Percentiles rank a stretch among this genome's conserved stretches.
Conservation (phyloP, 2,329 filamentous ascomycete genomes). For the Fusarium secorum region DNA sequence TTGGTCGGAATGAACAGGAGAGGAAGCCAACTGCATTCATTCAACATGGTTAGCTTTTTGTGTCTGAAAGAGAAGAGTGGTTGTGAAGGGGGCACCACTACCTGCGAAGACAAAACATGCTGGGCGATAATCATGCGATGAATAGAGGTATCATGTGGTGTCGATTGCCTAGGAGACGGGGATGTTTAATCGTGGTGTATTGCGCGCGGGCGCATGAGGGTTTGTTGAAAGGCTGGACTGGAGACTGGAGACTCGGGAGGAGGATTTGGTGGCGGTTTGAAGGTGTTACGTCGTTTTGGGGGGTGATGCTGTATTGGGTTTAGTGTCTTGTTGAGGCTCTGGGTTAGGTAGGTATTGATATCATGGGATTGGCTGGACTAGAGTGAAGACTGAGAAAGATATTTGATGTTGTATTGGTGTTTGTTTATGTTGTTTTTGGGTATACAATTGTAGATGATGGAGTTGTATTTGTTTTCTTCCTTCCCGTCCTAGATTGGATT, state of each 20-base stretch:
- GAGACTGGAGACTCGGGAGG: not conserved
- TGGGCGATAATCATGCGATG: conserved; percentile 30
- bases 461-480: not conserved
- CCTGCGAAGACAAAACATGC: conserved; percentile 71
- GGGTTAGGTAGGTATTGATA: conserved; percentile 4
- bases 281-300: conserved; percentile 28
- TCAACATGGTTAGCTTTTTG: conserved; percentile 10
- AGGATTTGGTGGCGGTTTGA: conserved; percentile 13
- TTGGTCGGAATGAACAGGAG: conserved; percentile 90
- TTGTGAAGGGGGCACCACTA: conserved; percentile 41
- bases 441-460: not conserved
- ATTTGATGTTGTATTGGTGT: not conserved
- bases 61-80: not conserved
- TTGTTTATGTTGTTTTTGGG: not conserved
- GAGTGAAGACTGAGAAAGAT: not conserved
- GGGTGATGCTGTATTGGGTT: conserved; percentile 11
- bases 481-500: no score
- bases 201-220: conserved; percentile 25
- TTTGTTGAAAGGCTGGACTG: not conserved
- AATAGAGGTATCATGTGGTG: conserved; percentile 8
- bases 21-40: conserved; percentile 73
- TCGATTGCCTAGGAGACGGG: not conserved
- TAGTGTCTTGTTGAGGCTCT: conserved; percentile 28
- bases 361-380: not conserved
- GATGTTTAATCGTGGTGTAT: not conserved